Conservation (phyloP, 2,329 filamentous ascomycete species). For the Pestalotiopsis sp. region DNA sequence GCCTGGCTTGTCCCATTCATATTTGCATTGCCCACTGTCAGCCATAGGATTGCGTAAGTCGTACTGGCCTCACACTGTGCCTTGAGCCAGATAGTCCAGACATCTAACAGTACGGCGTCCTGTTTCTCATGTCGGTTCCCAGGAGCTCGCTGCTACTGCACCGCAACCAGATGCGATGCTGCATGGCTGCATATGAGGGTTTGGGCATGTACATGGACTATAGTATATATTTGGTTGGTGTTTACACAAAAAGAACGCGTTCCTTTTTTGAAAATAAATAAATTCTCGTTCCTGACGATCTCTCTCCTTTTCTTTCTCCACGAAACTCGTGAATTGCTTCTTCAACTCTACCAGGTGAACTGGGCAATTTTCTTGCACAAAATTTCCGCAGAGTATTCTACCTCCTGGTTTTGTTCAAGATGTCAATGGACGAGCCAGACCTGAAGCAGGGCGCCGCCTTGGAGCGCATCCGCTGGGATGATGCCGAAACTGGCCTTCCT, state of each 20-base stretch:
- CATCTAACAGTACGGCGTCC: slow-evolving; percentile 30
- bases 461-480: slow-evolving; percentile 39
- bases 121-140: slow-evolving; percentile 19
- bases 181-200: background rate
- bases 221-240: slow-evolving; percentile 11
- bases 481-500: slow-evolving; percentile 35
- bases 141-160: slow-evolving; percentile 3
- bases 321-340: background rate
- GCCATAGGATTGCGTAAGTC: background rate
- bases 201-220: background rate
- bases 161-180: slow-evolving; percentile 2
- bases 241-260: background rate
- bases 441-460: slow-evolving; percentile 21
- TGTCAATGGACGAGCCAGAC: slow-evolving; percentile 28
- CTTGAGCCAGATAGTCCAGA: slow-evolving; percentile 14
- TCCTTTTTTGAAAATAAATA: background rate
- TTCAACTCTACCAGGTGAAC: background rate
- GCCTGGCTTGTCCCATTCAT: background rate
- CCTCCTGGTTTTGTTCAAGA: background rate
- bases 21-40: background rate
- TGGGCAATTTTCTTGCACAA: background rate
- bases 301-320: background rate
- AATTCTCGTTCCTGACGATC: background rate
- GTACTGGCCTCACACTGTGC: slow-evolving; percentile 23
- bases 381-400: background rate